Base-by-base conservation (phyloP, 2,329 filamentous ascomycete genomes). In the Colletotrichum brevisporum region DNA sequence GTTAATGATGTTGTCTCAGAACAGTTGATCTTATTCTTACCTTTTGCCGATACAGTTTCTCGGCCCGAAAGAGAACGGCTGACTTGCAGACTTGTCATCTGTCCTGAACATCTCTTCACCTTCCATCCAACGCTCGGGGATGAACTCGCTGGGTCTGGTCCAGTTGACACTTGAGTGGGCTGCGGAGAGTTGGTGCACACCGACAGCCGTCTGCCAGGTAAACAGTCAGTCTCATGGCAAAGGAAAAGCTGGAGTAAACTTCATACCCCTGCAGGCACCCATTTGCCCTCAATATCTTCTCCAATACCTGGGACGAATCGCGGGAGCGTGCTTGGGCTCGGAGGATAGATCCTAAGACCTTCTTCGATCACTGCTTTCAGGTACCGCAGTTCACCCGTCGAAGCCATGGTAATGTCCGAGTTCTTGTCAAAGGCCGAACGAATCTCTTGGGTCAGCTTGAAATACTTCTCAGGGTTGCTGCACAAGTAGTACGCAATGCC, bases 1-100 rank as follows among this genome's bases (percentile, higher is more conserved):
- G 13, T 67, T 39, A 68, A n/a, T n/a, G 10, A 24, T 5, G 8
- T 41, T 24, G 2, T 13, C 12, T 26, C 41, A 13, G 12, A 36
- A 26, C 12, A 5, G 3, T 39, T 15, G 24, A 15, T 24, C 5
- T 26, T 1, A 12, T 45, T 16, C 16, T 74, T 76, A 84, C 83
- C 86, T 85, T 66, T 78, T 78, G 1, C 85, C 86, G 39, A 88
- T 78, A 67, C 85, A 88, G 55, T 85, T 85, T 1, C 85, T 76
- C 5, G 85, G 81, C 0, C 85, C 85, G 3, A 83, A 58, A 6
- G 81, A 80, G 69, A 88, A 86, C 1, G 85, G 83, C 73, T 86
- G 82, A 61, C 84, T 78, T 1, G 79, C 80, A 0, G 82, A 80
- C n/a, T 48, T 67, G 21, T 67, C 59, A 6, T 63, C 59, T 1